These are phyloP conservation scores for Fusarium sp. DNA, from an alignment of 2,329 filamentous ascomycete species.

Conservation along the genomic window DNA sequence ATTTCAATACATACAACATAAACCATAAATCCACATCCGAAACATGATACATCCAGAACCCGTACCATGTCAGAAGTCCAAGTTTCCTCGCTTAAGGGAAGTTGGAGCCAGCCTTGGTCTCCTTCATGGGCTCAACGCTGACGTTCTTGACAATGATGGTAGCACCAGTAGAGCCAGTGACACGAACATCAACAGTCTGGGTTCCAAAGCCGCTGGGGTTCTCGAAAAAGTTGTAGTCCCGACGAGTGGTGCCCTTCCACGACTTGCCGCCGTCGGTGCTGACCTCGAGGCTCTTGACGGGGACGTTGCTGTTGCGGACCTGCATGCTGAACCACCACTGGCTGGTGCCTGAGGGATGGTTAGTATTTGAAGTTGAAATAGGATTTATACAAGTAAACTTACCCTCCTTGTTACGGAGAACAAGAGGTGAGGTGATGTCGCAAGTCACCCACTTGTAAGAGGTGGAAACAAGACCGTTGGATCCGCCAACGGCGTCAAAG, in stretches of 20 bases:
- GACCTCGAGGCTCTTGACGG: constrained; percentile 67
- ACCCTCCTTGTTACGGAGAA: constrained; percentile 57
- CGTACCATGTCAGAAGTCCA: not conserved
- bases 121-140: constrained; percentile 47
- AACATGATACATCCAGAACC: not conserved
- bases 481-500: constrained; percentile 51
- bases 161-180: constrained; percentile 64
- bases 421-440: constrained; percentile 53
- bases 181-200: constrained; percentile 63
- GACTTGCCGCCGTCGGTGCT: constrained; percentile 67
- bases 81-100: constrained; percentile 31
- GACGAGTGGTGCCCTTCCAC: constrained; percentile 65
- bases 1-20: not conserved
- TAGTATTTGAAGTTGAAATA: not conserved
- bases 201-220: constrained; percentile 66
- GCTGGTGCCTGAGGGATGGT: constrained; percentile 14
- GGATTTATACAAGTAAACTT: constrained; percentile 38
- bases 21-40: not conserved
- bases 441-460: constrained; percentile 50
- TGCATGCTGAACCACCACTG: constrained; percentile 59
- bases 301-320: constrained; percentile 70
- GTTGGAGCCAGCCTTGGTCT: constrained; percentile 46
- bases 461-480: constrained; percentile 47
- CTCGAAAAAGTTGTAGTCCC: constrained; percentile 71
- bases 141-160: constrained; percentile 64